phyloP scores from a whole-genome alignment of 2,329 filamentous ascomycete species.

The Cladosporium sp. region DNA sequence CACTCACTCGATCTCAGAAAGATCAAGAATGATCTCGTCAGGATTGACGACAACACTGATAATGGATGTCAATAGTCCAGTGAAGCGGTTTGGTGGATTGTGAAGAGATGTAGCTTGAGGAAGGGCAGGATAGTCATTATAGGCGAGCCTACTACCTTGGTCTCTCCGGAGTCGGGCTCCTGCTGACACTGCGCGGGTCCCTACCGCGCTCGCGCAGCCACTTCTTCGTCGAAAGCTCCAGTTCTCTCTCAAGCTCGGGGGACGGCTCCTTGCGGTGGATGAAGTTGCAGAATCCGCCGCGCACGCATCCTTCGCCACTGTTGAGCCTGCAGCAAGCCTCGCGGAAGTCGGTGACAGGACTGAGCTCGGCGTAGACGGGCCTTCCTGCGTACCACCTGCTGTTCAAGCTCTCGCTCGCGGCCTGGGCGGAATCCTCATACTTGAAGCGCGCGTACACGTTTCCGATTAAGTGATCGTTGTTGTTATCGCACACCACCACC shows the following conservation, averaged over 20 bases:
- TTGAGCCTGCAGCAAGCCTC: conserved; percentile 96
- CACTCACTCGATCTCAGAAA: neutral
- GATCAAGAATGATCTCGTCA: neutral
- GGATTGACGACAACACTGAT: neutral
- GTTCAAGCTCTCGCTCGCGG: conserved; percentile 90
- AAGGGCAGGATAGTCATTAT: too few relatives aligned
- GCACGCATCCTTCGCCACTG: conserved; percentile 87
- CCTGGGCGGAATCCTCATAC: conserved; percentile 94
- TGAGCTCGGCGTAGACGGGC: conserved; percentile 96
- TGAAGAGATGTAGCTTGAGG: too few relatives aligned
- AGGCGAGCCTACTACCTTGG: conserved; percentile 54
- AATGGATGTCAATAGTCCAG: too few relatives aligned
- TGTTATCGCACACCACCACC: conserved; percentile 97
- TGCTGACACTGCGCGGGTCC: conserved; percentile 73
- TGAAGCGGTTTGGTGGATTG: too few relatives aligned
- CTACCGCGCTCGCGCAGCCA: conserved; percentile 81
- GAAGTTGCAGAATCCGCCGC: conserved; percentile 98
- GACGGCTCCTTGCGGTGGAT: conserved; percentile 95
- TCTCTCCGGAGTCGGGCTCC: conserved; percentile 81
- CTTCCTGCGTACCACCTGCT: conserved; percentile 93
- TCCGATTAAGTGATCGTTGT: conserved; percentile 97
- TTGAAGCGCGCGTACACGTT: conserved; percentile 99
- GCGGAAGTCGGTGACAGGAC: conserved; percentile 93
- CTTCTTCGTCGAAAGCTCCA: conserved; percentile 88
- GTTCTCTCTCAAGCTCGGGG: conserved; percentile 78